Evolutionary conservation across 192 early-diverging fungal genomes (phyloP).

Genomic region (Phlyctochytrium planicorne): DNA sequence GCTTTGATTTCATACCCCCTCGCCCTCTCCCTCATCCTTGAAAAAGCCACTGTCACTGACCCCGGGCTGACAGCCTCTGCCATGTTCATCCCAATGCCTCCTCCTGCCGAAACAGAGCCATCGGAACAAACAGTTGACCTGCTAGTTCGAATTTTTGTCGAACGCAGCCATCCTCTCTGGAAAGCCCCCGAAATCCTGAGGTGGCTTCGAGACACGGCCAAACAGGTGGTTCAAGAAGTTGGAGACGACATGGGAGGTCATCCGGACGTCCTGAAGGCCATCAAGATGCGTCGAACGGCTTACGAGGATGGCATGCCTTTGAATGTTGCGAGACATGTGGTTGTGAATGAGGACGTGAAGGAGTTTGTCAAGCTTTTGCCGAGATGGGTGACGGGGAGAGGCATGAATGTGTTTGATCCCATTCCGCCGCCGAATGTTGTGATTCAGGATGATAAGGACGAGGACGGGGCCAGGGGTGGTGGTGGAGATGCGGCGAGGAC

Average conservation of each 20-base stretch:
- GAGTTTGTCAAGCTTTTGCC: background rate
- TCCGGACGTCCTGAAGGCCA: background rate
- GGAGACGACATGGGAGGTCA: slow-evolving; percentile 20
- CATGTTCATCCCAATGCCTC: slow-evolving; percentile 51
- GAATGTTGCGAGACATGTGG: slow-evolving; percentile 43
- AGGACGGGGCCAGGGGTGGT: background rate
- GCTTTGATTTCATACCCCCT: slow-evolving; percentile 77
- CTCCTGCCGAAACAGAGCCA: slow-evolving; percentile 2
- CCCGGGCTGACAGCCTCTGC: slow-evolving; percentile 48
- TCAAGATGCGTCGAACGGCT: background rate
- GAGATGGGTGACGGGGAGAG: background rate
- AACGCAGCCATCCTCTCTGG: slow-evolving; percentile 75
- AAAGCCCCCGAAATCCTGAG: slow-evolving; percentile 72
- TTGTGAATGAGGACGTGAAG: background rate
- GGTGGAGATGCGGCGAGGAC: background rate
- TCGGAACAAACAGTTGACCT: slow-evolving; percentile 26
- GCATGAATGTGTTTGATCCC: slow-evolving; percentile 7
- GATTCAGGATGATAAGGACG: too few relatives aligned
- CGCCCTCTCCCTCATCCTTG: slow-evolving; percentile 58
- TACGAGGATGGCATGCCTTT: slow-evolving; percentile 36
- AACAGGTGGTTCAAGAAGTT: slow-evolving; percentile 13
- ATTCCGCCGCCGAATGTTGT: background rate
- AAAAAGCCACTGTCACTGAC: slow-evolving; percentile 65
- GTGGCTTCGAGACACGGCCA: slow-evolving; percentile 36
- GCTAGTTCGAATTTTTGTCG: slow-evolving; percentile 69